Evolutionary conservation across 2,329 filamentous ascomycete genomes (phyloP).

Genomic region (Aspergillus tanneri): DNA sequence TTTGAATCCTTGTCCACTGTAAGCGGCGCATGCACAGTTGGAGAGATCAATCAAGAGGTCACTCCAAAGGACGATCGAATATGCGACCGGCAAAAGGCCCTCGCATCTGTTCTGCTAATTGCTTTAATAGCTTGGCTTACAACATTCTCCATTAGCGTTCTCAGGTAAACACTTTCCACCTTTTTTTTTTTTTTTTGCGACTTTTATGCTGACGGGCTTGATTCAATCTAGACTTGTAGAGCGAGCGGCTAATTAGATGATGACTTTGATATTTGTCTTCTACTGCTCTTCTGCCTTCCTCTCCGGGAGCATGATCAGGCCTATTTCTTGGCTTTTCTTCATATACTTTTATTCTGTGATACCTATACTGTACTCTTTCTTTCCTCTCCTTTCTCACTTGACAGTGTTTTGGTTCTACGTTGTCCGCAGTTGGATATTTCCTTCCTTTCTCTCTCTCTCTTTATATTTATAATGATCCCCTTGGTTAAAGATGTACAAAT

Average conservation of each 20-base stretch:
- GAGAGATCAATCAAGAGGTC: constrained; percentile 36
- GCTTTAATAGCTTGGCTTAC: constrained; percentile 85
- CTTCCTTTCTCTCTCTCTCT: neutral
- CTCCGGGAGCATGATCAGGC: too few relatives aligned
- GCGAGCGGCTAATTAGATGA: constrained; percentile 25
- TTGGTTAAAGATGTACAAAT: constrained; percentile 15
- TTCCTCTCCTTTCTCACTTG: neutral
- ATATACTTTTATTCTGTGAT: neutral
- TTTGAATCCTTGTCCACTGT: constrained; percentile 75
- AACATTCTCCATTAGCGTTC: constrained; percentile 84
- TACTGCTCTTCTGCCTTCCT: neutral
- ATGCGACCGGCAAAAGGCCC: constrained; percentile 64
- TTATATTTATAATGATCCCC: neutral
- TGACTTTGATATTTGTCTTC: neutral
- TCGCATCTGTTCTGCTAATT: constrained; percentile 76
- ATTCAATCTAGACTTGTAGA: constrained; percentile 39
- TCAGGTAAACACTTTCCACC: constrained; percentile 52
- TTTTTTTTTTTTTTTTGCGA: neutral
- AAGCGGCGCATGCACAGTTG: constrained; percentile 58
- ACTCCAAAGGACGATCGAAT: constrained; percentile 49
- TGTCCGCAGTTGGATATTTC: neutral
- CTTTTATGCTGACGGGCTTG: constrained; percentile 25
- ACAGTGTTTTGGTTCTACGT: neutral
- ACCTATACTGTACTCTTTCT: neutral
- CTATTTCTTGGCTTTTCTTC: neutral